Evolutionary conservation across 176 grass and related monocot genomes (phyloP).

Genomic region (Musa acuminata): DNA sequence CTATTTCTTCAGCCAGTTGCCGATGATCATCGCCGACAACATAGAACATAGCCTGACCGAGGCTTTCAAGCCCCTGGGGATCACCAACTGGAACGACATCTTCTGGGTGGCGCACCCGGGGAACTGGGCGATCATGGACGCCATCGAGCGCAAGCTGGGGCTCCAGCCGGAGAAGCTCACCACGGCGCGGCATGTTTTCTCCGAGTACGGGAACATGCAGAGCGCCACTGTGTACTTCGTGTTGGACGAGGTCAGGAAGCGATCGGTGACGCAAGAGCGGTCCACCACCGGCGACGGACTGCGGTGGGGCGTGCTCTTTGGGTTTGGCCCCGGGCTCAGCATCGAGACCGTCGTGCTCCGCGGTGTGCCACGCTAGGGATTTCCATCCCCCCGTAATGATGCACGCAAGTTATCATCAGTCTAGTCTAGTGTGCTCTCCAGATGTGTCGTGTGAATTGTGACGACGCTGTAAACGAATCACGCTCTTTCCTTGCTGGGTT

Average conservation of each 20-base stretch:
- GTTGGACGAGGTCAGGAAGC: neutral
- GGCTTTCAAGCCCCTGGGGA: constrained; percentile 3
- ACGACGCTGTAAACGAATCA: no score
- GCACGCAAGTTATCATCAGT: no score
- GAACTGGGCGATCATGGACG: constrained; percentile 6
- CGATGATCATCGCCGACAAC: constrained; percentile 2
- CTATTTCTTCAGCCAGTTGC: neutral
- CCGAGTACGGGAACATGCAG: neutral
- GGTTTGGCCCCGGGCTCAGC: neutral
- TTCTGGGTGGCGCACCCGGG: constrained; percentile 2
- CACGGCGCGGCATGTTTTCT: neutral
- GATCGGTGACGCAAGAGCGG: neutral
- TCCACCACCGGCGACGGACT: neutral
- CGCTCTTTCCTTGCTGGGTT: no score
- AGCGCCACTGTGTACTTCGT: neutral
- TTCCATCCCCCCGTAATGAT: no score
- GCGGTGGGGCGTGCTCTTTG: neutral
- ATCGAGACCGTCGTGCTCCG: neutral
- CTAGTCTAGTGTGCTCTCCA: no score
- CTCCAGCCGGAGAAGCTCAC: neutral
- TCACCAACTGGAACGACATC: constrained; percentile 8
- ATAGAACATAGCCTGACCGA: neutral
- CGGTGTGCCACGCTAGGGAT: no score
- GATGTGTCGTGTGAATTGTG: no score
- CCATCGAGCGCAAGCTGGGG: neutral